Evolutionary conservation across 2,329 filamentous ascomycete species (phyloP), one percentile per base, ranked within the genome.

Genomic region (Colletotrichum sp.): DNA sequence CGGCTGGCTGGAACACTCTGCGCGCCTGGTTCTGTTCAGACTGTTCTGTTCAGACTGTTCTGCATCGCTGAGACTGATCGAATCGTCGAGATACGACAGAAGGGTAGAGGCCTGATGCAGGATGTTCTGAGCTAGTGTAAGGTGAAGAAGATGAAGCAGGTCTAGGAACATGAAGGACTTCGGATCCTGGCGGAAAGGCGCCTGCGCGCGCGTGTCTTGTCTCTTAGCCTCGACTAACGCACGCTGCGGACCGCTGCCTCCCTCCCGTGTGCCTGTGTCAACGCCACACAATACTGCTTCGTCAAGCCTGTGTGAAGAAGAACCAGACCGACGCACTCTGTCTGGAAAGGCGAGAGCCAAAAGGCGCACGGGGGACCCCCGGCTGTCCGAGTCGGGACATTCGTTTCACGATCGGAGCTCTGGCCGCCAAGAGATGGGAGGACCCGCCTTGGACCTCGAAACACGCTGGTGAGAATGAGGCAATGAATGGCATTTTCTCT

Each of bases 361-460:
- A 52, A 36, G 65, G 67, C 32, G 36, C 55, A 60, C 64, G 64
- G 64, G 64, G 59, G 44, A 11, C 44, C 57, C 27, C 70, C 34
- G 70, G 70, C 44, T n/a, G 70, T 60, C 28, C 64, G 70, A 75
- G 73, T 73, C 73, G 73, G 73, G 64, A 64, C 70, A 68, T 73
- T 75, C 59, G 73, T 75, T 75, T 75, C 73, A 75, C 27, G 57
- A 75, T 73, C 73, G 65, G 70, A 68, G 73, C 73, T 73, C 73
- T 73, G 73, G 70, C 70, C 73, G 73, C 73, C 73, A 73, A 73
- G 73, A 72, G 63, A 75, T 75, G 73, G 70, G 57, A 73, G 64
- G 73, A 65, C 73, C 70, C 73, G 73, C 73, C 73, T 69, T 69
- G 64, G 73, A 59, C 70, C 64, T 75, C 70, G 73, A 75, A 75